Evolutionary conservation across 768 basidiomycete species (phyloP).

Genomic region (Lyophyllum atratum): DNA sequence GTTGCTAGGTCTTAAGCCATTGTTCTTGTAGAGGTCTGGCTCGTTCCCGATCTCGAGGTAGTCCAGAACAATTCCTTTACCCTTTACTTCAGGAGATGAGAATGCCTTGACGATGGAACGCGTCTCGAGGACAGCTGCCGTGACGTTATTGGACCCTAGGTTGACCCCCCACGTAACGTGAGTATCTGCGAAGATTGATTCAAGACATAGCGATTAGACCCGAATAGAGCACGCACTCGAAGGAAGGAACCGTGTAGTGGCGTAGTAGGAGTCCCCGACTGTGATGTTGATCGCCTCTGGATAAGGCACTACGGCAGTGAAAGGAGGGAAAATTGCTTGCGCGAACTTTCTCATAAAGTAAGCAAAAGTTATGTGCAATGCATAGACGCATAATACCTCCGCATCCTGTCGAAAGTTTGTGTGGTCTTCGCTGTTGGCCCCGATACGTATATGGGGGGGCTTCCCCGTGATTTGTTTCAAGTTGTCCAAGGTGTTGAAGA

Average conservation of each 20-base stretch:
- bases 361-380: not conserved
- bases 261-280: conserved; percentile 60
- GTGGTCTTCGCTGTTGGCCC: conserved; percentile 59
- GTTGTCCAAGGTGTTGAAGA: conserved; percentile 61
- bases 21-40: conserved; percentile 54
- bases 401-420: conserved; percentile 54
- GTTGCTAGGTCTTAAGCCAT: conserved; percentile 41
- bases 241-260: conserved; percentile 23
- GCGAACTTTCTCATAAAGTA: conserved; percentile 35
- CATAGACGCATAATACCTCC: conserved; percentile 34
- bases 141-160: conserved; percentile 55
- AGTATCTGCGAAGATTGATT: conserved; percentile 41
- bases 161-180: conserved; percentile 72
- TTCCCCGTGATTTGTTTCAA: conserved; percentile 50
- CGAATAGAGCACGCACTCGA: conserved; percentile 11
- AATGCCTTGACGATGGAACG: conserved; percentile 55
- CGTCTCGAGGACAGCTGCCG: conserved; percentile 49
- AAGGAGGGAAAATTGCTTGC: conserved; percentile 50
- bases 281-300: conserved; percentile 65
- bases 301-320: conserved; percentile 54
- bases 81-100: conserved; percentile 34
- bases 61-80: conserved; percentile 50
- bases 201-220: not conserved
- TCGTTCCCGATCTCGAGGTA: conserved; percentile 67
- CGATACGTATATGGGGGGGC: conserved; percentile 60